A percentile compares a stretch with the other conserved stretches of the same genome.
These are phyloP conservation scores for Paramecium biaurelia DNA, from an alignment of 73 alveolate genomes.

Conservation along the genomic window DNA sequence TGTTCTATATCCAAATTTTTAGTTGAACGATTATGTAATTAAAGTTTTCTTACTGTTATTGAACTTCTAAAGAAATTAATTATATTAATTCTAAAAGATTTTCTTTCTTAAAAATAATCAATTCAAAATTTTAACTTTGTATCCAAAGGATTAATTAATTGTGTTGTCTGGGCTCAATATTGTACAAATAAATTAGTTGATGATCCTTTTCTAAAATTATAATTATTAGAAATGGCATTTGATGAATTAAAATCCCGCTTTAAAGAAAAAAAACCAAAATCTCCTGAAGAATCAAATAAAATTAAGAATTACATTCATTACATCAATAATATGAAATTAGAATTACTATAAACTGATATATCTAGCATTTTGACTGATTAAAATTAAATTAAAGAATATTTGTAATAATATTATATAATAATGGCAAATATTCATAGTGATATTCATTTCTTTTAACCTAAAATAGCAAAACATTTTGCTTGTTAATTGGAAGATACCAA, in stretches of 20 bases:
- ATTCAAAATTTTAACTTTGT: background rate
- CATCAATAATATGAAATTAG: background rate
- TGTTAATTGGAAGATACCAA: background rate
- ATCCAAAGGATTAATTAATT: background rate
- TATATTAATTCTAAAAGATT: background rate
- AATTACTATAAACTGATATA: background rate
- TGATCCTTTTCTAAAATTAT: background rate
- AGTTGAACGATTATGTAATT: background rate
- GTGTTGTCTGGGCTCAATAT: constrained; percentile 15
- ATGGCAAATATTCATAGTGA: constrained; percentile 20
- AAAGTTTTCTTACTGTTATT: background rate
- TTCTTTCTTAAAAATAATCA: background rate
- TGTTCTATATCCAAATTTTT: background rate
- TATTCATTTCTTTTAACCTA: background rate
- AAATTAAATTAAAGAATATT: background rate
- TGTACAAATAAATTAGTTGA: background rate
- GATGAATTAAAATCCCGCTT: background rate
- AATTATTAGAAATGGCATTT: background rate
- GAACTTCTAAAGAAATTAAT: background rate
- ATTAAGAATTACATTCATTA: background rate
- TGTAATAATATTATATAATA: background rate
- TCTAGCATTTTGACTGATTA: background rate
- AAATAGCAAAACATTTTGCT: background rate
- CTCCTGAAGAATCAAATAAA: background rate
- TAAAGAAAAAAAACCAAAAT: background rate